Percentiles rank a stretch among this genome's conserved stretches.
These are phyloP conservation scores for Paraphaeosphaeria sporulosa DNA, from an alignment of 2,329 filamentous ascomycete genomes.

Conservation along the genomic window DNA sequence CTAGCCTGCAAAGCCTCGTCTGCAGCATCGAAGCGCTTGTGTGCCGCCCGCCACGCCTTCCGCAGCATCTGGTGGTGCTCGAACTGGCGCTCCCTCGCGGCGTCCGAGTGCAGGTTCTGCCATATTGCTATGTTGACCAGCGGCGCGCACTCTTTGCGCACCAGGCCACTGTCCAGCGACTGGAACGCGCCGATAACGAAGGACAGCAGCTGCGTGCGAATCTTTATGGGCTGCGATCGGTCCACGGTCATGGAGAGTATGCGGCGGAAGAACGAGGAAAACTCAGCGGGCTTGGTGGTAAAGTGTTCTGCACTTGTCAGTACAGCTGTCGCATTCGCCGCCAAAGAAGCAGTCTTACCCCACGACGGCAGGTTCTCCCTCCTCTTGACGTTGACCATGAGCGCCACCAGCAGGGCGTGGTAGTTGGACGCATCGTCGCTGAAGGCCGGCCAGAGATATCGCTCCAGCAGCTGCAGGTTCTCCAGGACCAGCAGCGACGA, in stretches of 20 bases:
- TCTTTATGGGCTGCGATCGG: slow-evolving; percentile 50
- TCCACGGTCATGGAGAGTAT: slow-evolving; percentile 83
- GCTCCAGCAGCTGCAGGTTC: slow-evolving; percentile 88
- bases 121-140: slow-evolving; percentile 94
- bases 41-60: slow-evolving; percentile 89
- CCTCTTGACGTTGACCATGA: slow-evolving; percentile 88
- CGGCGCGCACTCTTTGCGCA: slow-evolving; percentile 95
- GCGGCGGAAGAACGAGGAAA: slow-evolving; percentile 88
- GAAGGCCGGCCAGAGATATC: slow-evolving; percentile 94
- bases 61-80: slow-evolving; percentile 76
- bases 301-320: slow-evolving; percentile 70
- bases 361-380: slow-evolving; percentile 88
- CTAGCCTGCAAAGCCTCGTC: slow-evolving; percentile 81
- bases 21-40: slow-evolving; percentile 85
- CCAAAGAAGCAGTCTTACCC: slow-evolving; percentile 62
- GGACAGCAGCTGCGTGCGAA: slow-evolving; percentile 80
- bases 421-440: slow-evolving; percentile 87
- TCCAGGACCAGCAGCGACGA: slow-evolving; percentile 84
- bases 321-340: slow-evolving; percentile 16
- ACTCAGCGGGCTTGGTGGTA: slow-evolving; percentile 77
- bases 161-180: slow-evolving; percentile 84
- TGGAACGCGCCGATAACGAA: slow-evolving; percentile 94
- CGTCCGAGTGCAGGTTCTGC: slow-evolving; percentile 87
- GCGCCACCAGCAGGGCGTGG: slow-evolving; percentile 84
- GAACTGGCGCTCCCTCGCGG: slow-evolving; percentile 74